Base-by-base conservation (phyloP, 108 stramenopile species). In the Aureococcus anophagefferens region DNA sequence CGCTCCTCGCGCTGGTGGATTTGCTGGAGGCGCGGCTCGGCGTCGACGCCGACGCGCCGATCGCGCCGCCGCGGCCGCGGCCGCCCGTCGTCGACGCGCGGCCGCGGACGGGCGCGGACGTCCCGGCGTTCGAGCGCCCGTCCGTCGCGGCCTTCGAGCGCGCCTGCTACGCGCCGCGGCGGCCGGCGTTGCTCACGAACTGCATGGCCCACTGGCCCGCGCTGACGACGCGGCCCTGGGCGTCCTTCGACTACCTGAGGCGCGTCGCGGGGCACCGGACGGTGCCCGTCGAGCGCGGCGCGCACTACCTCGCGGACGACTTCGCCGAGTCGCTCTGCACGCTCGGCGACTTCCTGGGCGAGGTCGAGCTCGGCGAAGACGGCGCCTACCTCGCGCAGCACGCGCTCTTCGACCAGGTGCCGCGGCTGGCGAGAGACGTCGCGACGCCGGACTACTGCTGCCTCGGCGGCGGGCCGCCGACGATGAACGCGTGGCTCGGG, bases 321-420 rank as follows among this genome's bases (percentile, higher is more conserved):
- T 30, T 69, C 29, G 46, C 28, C 17, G 68, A 69, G 33, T 16
- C 46, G 30, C 44, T 69, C 0, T 21, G 15, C 16, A 33, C 44
- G 33, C 17, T 69, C 0, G 30, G 33, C 18, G 25, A n/a, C 0
- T 69, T 69, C n/a, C 7, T 32, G 18, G 18, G 46, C 46, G 44
- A 36, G 32, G 33, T 59, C 21, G 7, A 25, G 25, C 17, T 3
- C 21, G 37, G 45, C 44, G 68, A 69, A 13, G 45, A 46, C 31
- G 59, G 18, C 11, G 69, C 70, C 25, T 77, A 77, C 34, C 46
- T 77, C 28, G 76, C 76, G 30, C 76, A 77, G 62, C 76, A 77
- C 62, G 64, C 33, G 0, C 37, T 77, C 15, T 68, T 77, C n/a
- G 76, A 77, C 17, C 76, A 77, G 30, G 13, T 77, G 17, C 76